A percentile compares a stretch with the other conserved stretches of the same genome.
Conservation (phyloP, 768 basidiomycete genomes). For the Peribolospora kevripleyi region DNA sequence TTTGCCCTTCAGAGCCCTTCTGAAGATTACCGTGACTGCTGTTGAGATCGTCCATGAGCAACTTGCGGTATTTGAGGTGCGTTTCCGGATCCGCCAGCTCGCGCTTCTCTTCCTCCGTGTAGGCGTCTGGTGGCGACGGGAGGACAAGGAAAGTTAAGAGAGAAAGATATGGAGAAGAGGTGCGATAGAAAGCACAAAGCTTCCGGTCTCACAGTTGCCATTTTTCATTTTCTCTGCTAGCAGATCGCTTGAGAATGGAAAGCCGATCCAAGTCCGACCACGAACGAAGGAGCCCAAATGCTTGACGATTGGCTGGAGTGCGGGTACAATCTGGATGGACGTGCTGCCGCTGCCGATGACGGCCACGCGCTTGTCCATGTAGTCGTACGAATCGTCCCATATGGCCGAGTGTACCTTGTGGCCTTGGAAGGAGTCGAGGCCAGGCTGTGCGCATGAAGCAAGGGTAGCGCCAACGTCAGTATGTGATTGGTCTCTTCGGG, state of each 20-base stretch:
- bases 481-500: constrained; percentile 10
- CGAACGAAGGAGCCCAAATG: constrained; percentile 34
- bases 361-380: constrained; percentile 8
- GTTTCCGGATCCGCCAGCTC: background rate
- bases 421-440: constrained; percentile 34
- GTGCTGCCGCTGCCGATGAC: constrained; percentile 20
- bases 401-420: constrained; percentile 33
- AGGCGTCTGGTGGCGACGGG: background rate
- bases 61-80: background rate
- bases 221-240: too few species aligned
- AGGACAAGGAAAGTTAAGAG: background rate
- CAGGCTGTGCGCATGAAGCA: background rate
- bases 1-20: constrained; percentile 3
- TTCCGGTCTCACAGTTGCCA: too few species aligned
- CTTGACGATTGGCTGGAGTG: constrained; percentile 30
- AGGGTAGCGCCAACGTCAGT: background rate
- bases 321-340: constrained; percentile 34
- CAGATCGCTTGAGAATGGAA: too few species aligned
- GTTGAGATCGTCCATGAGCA: constrained; percentile 3
- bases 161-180: constrained; percentile 11
- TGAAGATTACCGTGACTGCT: constrained; percentile 7
- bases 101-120: background rate
- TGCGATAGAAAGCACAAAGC: too few species aligned
- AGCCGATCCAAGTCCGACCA: constrained; percentile 23
- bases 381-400: constrained; percentile 23